These are phyloP conservation scores for Fusarium sp. DNA, from an alignment of 2,329 filamentous ascomycete genomes.

Conservation along the genomic window DNA sequence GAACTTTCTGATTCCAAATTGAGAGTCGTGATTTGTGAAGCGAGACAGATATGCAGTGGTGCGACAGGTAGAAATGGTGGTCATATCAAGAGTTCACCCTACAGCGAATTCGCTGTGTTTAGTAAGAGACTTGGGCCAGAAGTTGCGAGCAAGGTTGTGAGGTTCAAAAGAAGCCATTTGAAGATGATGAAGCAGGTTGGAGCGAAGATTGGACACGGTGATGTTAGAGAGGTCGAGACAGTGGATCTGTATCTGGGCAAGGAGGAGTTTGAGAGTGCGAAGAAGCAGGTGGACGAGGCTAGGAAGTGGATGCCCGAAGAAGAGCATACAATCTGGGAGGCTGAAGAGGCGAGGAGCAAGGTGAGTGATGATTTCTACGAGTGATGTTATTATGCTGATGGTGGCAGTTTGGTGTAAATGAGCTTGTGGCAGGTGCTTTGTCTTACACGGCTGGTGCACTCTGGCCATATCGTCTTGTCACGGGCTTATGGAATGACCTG, in stretches of 20 bases:
- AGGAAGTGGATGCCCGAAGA: constrained; percentile 55
- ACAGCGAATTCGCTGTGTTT: constrained; percentile 55
- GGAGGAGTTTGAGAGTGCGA: constrained; percentile 50
- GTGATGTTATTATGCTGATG: neutral
- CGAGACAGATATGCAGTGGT: constrained; percentile 60
- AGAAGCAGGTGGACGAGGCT: constrained; percentile 49
- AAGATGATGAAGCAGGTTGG: constrained; percentile 55
- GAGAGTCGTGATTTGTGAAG: constrained; percentile 61
- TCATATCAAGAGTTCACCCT: constrained; percentile 60
- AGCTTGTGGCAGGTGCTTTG: constrained; percentile 54
- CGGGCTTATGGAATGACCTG: constrained; percentile 57
- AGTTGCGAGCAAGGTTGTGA: constrained; percentile 54
- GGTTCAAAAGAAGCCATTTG: constrained; percentile 59
- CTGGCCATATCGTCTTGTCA: constrained; percentile 63
- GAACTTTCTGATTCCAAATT: constrained; percentile 38
- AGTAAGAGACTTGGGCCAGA: constrained; percentile 48
- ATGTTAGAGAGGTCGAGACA: constrained; percentile 59
- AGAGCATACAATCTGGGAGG: constrained; percentile 50
- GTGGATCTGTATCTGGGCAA: constrained; percentile 59
- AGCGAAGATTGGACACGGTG: constrained; percentile 49
- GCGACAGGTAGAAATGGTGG: constrained; percentile 66
- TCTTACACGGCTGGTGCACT: constrained; percentile 61
- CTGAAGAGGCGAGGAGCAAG: constrained; percentile 48
- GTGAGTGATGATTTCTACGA: constrained; percentile 25
- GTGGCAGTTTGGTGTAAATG: constrained; percentile 51